phyloP scores from a whole-genome alignment of 768 basidiomycete species.

The Artomyces pyxidatus region DNA sequence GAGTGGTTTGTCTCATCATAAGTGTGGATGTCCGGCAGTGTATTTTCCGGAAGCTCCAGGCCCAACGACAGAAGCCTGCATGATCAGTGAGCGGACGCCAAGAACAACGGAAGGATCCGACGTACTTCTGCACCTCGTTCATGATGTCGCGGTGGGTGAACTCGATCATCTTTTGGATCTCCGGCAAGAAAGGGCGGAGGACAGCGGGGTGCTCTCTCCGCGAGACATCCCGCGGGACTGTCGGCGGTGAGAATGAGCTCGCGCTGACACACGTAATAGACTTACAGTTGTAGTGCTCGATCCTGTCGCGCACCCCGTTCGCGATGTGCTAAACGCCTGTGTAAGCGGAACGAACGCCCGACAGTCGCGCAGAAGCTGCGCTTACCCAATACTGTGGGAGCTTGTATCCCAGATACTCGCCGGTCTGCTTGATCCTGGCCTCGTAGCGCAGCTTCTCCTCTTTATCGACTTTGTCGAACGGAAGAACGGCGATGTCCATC shows the following conservation, averaged over 20 bases:
- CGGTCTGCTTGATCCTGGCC: constrained; percentile 30
- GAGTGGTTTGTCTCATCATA: constrained; percentile 26
- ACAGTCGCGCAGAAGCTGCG: neutral
- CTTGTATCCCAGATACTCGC: constrained; percentile 51
- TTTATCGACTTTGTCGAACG: constrained; percentile 25
- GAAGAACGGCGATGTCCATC: constrained; percentile 29
- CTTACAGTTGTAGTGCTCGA: constrained; percentile 58
- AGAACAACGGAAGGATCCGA: too few relatives aligned
- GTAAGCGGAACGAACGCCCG: neutral
- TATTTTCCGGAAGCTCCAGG: constrained; percentile 47
- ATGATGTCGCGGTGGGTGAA: constrained; percentile 47
- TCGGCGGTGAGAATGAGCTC: neutral
- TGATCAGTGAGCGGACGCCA: too few relatives aligned
- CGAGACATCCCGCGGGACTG: constrained; percentile 44
- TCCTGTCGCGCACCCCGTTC: constrained; percentile 52
- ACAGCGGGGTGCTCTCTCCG: constrained; percentile 41
- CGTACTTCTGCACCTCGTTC: constrained; percentile 22
- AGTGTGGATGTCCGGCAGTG: constrained; percentile 39
- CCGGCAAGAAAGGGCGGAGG: constrained; percentile 42
- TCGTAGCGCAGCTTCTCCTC: constrained; percentile 27
- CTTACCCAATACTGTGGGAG: constrained; percentile 45
- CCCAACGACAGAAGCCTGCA: constrained; percentile 41
- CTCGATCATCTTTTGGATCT: constrained; percentile 42
- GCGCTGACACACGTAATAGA: neutral
- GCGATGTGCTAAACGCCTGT: constrained; percentile 44